A percentile compares a stretch with the other conserved stretches of the same genome.
phyloP scores from a whole-genome alignment of 2,329 filamentous ascomycete genomes.

The Aspergillus sp. region DNA sequence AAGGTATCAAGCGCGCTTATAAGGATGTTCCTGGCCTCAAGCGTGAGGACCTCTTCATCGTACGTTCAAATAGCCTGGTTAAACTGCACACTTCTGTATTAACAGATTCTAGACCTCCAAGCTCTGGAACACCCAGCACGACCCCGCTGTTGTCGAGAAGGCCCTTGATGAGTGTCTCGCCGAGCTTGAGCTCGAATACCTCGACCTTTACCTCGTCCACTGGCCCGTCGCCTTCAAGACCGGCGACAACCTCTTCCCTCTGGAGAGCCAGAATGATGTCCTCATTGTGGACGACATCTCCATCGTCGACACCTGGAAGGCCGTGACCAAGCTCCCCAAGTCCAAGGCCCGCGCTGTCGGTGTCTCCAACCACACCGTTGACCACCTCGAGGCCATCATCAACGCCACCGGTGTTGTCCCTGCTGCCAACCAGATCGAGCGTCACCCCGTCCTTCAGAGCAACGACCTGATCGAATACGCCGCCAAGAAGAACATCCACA shows the following conservation, averaged over 20 bases:
- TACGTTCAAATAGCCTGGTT: conserved; percentile 10
- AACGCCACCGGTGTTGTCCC: conserved; percentile 58
- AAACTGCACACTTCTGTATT: neutral
- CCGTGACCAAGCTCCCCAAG: conserved; percentile 45
- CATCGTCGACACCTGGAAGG: conserved; percentile 46
- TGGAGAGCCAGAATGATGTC: conserved; percentile 38
- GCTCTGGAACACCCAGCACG: conserved; percentile 58
- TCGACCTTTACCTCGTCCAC: conserved; percentile 51
- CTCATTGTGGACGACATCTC: conserved; percentile 47
- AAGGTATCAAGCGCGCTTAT: conserved; percentile 36
- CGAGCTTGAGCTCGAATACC: conserved; percentile 54
- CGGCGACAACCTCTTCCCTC: conserved; percentile 48
- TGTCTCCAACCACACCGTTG: conserved; percentile 43
- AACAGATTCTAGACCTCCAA: conserved; percentile 51
- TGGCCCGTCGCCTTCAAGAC: conserved; percentile 46
- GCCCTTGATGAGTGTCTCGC: conserved; percentile 51
- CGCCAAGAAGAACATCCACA: conserved; percentile 57
- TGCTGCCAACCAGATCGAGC: conserved; percentile 68
- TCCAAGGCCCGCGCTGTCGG: conserved; percentile 43
- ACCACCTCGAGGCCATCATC: conserved; percentile 53
- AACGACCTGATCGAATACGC: conserved; percentile 57
- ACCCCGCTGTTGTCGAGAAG: conserved; percentile 51
- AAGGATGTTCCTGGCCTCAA: conserved; percentile 41
- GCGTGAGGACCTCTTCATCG: conserved; percentile 43
- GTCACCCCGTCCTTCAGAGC: conserved; percentile 67